These are phyloP conservation scores for Epichloe sp. DNA, from an alignment of 2,329 filamentous ascomycete genomes.

Conservation along the genomic window DNA sequence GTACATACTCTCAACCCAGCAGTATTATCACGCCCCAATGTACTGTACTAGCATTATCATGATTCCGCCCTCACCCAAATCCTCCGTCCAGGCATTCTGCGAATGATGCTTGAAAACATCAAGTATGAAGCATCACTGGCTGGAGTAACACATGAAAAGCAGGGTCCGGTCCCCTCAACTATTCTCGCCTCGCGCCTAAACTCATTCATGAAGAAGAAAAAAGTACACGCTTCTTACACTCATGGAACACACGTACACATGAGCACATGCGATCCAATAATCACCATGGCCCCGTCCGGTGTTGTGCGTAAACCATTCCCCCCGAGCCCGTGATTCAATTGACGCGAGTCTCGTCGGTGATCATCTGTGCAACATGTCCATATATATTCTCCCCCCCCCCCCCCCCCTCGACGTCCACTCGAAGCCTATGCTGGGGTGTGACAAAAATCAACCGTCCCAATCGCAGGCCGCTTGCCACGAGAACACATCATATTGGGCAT, in stretches of 20 bases:
- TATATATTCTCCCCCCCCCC: background rate
- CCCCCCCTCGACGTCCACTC: background rate
- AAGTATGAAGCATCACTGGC: too few species aligned
- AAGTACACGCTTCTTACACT: too few species aligned
- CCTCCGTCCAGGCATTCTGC: too few species aligned
- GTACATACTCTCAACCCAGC: too few species aligned
- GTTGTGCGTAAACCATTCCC: background rate
- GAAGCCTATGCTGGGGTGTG: background rate
- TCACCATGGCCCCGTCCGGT: background rate
- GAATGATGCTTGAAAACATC: too few species aligned
- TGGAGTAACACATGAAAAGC: too few species aligned
- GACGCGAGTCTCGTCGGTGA: slow-evolving; percentile 4
- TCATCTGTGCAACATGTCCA: background rate
- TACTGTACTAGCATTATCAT: too few species aligned
- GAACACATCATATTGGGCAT: background rate
- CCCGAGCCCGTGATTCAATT: slow-evolving; percentile 9
- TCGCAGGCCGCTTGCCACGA: background rate
- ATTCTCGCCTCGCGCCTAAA: too few species aligned
- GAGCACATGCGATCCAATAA: background rate
- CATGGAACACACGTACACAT: background rate
- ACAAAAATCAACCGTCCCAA: background rate
- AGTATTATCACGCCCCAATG: too few species aligned
- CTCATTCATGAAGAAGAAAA: too few species aligned
- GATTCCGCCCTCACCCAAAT: too few species aligned
- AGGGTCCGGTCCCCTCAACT: too few species aligned